Percentiles rank a stretch among this genome's conserved stretches.
Evolutionary conservation across 331 rosid genomes (phyloP).

Genomic region (Arachis monticola): DNA sequence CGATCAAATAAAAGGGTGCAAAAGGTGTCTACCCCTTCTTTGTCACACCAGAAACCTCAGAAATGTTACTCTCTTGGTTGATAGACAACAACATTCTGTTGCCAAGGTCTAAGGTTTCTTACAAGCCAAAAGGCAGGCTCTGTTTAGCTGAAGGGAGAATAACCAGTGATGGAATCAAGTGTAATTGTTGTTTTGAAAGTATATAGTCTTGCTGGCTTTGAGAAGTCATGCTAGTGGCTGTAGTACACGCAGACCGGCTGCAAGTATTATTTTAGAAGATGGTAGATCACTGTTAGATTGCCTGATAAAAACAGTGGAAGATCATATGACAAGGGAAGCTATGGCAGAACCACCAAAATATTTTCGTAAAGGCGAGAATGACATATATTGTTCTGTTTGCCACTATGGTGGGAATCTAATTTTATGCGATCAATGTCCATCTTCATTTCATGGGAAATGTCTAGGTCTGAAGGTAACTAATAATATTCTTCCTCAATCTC

Average conservation of each 20-base stretch:
- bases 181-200: slow-evolving; percentile 61
- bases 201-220: slow-evolving; percentile 54
- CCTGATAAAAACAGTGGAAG: slow-evolving; percentile 52
- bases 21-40: slow-evolving; percentile 46
- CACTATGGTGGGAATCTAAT: slow-evolving; percentile 78
- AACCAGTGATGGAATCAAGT: slow-evolving; percentile 72
- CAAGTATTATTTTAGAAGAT: slow-evolving; percentile 62
- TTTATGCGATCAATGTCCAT: slow-evolving; percentile 80
- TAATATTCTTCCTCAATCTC: slow-evolving; percentile 16
- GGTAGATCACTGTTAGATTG: slow-evolving; percentile 71
- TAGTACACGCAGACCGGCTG: slow-evolving; percentile 46
- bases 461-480: slow-evolving; percentile 65
- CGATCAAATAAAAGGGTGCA: slow-evolving; percentile 65
- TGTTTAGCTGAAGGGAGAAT: slow-evolving; percentile 58
- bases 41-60: slow-evolving; percentile 58
- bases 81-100: slow-evolving; percentile 65
- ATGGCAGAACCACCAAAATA: slow-evolving; percentile 16
- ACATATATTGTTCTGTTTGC: slow-evolving; percentile 74
- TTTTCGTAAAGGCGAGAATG: slow-evolving; percentile 52
- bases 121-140: slow-evolving; percentile 34
- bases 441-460: slow-evolving; percentile 74
- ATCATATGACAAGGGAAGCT: slow-evolving; percentile 33
- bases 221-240: slow-evolving; percentile 60
- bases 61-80: slow-evolving; percentile 77
- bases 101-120: slow-evolving; percentile 69